Percentiles rank a stretch among this genome's conserved stretches.
phyloP scores from a whole-genome alignment of 2,329 filamentous ascomycete genomes.

The Fusarium sp. region DNA sequence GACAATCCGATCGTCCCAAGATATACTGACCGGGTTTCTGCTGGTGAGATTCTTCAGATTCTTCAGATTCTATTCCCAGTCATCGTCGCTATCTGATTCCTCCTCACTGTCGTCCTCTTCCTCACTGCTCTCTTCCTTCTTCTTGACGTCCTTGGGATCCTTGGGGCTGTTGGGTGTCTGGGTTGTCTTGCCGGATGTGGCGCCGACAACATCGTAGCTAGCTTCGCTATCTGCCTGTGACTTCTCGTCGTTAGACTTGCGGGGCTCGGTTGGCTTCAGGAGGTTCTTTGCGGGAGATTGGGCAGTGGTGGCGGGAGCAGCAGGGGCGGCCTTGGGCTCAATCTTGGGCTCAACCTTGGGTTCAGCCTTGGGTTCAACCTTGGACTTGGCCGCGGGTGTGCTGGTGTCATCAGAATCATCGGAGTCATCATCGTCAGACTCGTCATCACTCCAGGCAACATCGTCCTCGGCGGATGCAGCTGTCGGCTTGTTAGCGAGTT shows the following conservation, averaged over 20 bases:
- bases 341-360: constrained; percentile 56
- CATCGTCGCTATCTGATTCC: constrained; percentile 66
- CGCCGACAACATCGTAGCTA: constrained; percentile 93
- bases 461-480: constrained; percentile 80
- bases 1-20: constrained; percentile 34
- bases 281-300: constrained; percentile 62
- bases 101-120: constrained; percentile 27
- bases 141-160: constrained; percentile 62
- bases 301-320: constrained; percentile 71
- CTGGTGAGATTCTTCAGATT: too few species aligned
- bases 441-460: constrained; percentile 79
- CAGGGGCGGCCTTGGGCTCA: constrained; percentile 49
- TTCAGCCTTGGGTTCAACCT: constrained; percentile 52
- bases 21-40: too few species aligned
- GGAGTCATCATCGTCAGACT: constrained; percentile 49
- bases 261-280: constrained; percentile 74
- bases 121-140: constrained; percentile 27
- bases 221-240: constrained; percentile 94
- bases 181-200: constrained; percentile 80
- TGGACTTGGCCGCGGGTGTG: constrained; percentile 18
- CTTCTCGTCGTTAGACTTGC: constrained; percentile 87
- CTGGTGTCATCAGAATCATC: constrained; percentile 48
- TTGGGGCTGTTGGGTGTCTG: constrained; percentile 79
- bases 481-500: constrained; percentile 50
- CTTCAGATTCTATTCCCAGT: constrained; percentile 74